Evolutionary conservation across 2,329 filamentous ascomycete species (phyloP).

Genomic region (Monosporascus sp.): DNA sequence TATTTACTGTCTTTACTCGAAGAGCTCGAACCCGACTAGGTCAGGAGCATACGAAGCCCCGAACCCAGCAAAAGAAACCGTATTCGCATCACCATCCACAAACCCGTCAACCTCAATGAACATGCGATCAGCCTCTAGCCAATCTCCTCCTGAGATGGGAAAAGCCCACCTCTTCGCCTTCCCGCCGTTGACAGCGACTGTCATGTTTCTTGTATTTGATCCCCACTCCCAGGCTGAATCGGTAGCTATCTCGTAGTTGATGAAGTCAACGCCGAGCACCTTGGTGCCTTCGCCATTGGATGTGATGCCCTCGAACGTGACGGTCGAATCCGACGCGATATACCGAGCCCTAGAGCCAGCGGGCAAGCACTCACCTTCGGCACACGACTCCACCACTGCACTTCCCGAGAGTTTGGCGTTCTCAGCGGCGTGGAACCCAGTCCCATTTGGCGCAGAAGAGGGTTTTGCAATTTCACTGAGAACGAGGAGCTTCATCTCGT

Average conservation of each 20-base stretch:
- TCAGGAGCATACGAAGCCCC: constrained; percentile 32
- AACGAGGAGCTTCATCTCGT: constrained; percentile 35
- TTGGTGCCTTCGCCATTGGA: constrained; percentile 31
- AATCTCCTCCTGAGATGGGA: constrained; percentile 44
- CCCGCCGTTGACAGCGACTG: constrained; percentile 40
- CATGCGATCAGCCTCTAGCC: constrained; percentile 43
- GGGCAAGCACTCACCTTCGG: constrained; percentile 34
- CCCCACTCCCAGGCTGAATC: constrained; percentile 36
- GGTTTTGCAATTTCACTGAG: constrained; percentile 28
- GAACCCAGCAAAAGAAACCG: constrained; percentile 28
- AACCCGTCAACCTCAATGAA: constrained; percentile 41
- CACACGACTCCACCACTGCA: constrained; percentile 31
- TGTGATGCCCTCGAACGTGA: constrained; percentile 30
- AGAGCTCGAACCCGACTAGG: constrained; percentile 37
- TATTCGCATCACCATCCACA: constrained; percentile 32
- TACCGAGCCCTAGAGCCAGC: constrained; percentile 37
- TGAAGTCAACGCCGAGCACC: constrained; percentile 42
- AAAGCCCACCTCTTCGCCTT: constrained; percentile 41
- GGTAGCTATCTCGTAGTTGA: constrained; percentile 47
- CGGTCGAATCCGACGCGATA: constrained; percentile 27
- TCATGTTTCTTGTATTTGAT: constrained; percentile 45
- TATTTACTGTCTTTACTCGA: constrained; percentile 12
- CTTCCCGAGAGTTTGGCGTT: constrained; percentile 31
- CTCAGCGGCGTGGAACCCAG: constrained; percentile 9
- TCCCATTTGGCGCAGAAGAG: constrained; percentile 5